Evolutionary conservation across 2,329 filamentous ascomycete genomes (phyloP).

Genomic region (Gremmenia infestans): DNA sequence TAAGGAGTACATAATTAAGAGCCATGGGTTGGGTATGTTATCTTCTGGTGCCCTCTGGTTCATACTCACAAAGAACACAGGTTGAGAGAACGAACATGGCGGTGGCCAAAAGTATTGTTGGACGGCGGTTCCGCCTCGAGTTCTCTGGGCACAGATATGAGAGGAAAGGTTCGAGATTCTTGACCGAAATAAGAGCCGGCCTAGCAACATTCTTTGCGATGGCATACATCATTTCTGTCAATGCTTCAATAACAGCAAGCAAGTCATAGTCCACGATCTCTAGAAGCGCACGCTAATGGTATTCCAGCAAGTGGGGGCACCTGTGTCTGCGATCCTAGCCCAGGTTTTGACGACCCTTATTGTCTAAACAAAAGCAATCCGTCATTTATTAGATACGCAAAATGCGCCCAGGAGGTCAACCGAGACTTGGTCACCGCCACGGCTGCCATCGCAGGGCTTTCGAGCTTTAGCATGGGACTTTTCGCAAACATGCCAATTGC

Average conservation of each 20-base stretch:
- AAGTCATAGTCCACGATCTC: not conserved
- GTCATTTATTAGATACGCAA: constrained; percentile 58
- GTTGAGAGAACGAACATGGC: constrained; percentile 30
- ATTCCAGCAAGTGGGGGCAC: constrained; percentile 22
- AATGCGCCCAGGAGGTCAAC: constrained; percentile 51
- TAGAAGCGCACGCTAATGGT: not conserved
- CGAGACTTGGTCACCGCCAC: constrained; percentile 79
- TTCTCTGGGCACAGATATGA: constrained; percentile 64
- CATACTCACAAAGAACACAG: constrained; percentile 12
- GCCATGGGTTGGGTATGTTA: constrained; percentile 29
- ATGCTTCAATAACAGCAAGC: constrained; percentile 42
- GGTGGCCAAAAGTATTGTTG: constrained; percentile 61
- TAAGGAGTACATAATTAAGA: constrained; percentile 10
- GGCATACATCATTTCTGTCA: constrained; percentile 69
- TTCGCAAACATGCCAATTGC: constrained; percentile 72
- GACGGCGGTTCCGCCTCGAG: constrained; percentile 73
- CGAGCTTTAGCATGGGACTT: constrained; percentile 78
- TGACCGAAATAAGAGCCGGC: constrained; percentile 79
- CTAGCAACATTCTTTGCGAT: constrained; percentile 67
- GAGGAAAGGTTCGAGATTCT: constrained; percentile 63
- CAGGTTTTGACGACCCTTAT: constrained; percentile 14
- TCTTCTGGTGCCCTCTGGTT: not conserved
- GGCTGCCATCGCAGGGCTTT: constrained; percentile 73
- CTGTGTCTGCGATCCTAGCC: constrained; percentile 17
- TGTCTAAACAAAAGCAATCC: constrained; percentile 19